Evolutionary conservation across 805 yeast species (phyloP).

Genomic region (Lipomyces japonicus): DNA sequence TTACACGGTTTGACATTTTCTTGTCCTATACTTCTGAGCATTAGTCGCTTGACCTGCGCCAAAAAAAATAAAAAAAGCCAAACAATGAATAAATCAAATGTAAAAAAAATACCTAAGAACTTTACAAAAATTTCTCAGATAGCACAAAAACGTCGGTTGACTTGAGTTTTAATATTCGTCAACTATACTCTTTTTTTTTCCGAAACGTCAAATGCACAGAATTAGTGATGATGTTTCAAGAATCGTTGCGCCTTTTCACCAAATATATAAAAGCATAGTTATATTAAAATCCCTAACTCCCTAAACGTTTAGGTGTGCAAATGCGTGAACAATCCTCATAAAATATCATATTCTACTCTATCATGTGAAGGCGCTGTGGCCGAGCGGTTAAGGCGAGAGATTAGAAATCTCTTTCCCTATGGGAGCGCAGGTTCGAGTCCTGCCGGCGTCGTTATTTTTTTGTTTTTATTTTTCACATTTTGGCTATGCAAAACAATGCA

Average conservation of each 20-base stretch:
- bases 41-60: neutral
- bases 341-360: no score
- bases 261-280: neutral
- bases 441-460: conserved; percentile 38
- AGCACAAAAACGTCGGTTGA: neutral
- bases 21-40: neutral
- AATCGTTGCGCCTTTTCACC: neutral
- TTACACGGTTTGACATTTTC: neutral
- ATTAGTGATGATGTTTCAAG: neutral
- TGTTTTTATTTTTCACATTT: conserved; percentile 15
- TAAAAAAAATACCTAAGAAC: neutral
- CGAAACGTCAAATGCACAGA: neutral
- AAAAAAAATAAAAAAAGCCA: neutral
- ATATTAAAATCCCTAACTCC: neutral
- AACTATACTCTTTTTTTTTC: neutral
- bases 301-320: neutral
- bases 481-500: no score
- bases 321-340: neutral
- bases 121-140: neutral
- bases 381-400: conserved; percentile 43
- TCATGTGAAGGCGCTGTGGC: conserved; percentile 36
- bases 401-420: conserved; percentile 41
- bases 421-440: conserved; percentile 44
- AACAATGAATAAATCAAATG: neutral
- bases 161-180: neutral